Percentiles rank a stretch among this genome's conserved stretches.
Evolutionary conservation across 1,284 basidiomycete genomes (phyloP).

Genomic region (Trichosporon asahii): DNA sequence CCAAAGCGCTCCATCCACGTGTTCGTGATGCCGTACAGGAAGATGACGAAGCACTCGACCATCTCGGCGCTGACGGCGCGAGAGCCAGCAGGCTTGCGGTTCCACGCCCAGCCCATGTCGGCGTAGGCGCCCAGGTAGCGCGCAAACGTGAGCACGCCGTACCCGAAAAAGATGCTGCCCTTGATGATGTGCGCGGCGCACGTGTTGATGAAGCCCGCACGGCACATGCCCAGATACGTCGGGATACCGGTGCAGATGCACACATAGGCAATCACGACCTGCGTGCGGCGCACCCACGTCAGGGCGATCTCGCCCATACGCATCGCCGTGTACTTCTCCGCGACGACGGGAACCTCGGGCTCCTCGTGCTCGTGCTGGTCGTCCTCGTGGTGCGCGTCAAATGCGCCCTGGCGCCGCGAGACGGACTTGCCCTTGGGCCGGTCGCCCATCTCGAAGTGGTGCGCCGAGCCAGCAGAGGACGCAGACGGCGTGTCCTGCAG

Average conservation of each 20-base stretch:
- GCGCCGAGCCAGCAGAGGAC: conserved; percentile 9
- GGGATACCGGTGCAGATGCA: conserved; percentile 36
- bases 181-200: conserved; percentile 94
- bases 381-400: conserved; percentile 26
- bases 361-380: conserved; percentile 13
- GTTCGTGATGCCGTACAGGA: conserved; percentile 83
- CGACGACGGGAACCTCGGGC: neutral
- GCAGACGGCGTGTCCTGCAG: conserved; percentile 55
- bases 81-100: conserved; percentile 51
- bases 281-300: conserved; percentile 39
- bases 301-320: conserved; percentile 31
- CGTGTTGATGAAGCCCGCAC: conserved; percentile 64
- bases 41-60: conserved; percentile 81
- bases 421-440: conserved; percentile 12
- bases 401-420: conserved; percentile 25
- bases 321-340: neutral
- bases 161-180: conserved; percentile 85
- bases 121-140: conserved; percentile 88
- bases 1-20: conserved; percentile 98
- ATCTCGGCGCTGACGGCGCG: conserved; percentile 71
- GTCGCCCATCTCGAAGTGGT: conserved; percentile 24
- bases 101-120: conserved; percentile 94
- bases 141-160: conserved; percentile 81
- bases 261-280: conserved; percentile 43
- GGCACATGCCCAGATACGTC: conserved; percentile 42